These are phyloP conservation scores for Mycena capillaripes DNA, from an alignment of 768 basidiomycete species.

Conservation along the genomic window DNA sequence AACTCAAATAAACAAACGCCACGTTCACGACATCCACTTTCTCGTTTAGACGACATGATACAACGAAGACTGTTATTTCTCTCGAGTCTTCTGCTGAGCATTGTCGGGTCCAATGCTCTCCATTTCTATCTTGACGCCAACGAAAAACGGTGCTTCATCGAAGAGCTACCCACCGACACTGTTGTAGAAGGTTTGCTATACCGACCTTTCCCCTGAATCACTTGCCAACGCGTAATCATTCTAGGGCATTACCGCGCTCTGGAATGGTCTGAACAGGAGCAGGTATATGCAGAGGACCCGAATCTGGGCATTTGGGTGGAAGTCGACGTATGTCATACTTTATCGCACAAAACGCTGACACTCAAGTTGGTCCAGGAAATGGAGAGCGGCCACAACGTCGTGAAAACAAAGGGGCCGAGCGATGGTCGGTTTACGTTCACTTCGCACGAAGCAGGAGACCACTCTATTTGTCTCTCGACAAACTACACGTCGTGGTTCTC, in stretches of 20 bases:
- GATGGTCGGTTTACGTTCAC: slow-evolving; percentile 98
- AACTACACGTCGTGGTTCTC: slow-evolving; percentile 94
- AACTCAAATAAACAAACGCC: slow-evolving; percentile 24
- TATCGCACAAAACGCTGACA: neutral
- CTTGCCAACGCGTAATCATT: slow-evolving; percentile 6
- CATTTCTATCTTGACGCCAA: slow-evolving; percentile 98
- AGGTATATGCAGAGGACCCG: slow-evolving; percentile 78
- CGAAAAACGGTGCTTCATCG: slow-evolving; percentile 95
- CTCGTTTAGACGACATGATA: slow-evolving; percentile 29
- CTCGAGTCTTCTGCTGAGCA: slow-evolving; percentile 54
- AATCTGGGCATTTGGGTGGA: slow-evolving; percentile 92
- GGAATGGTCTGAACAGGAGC: slow-evolving; percentile 86
- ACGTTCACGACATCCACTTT: slow-evolving; percentile 8
- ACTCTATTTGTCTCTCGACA: slow-evolving; percentile 95
- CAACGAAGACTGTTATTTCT: slow-evolving; percentile 46
- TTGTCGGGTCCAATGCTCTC: slow-evolving; percentile 74
- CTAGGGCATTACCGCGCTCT: slow-evolving; percentile 93
- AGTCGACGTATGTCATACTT: slow-evolving; percentile 77
- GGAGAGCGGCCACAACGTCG: slow-evolving; percentile 83
- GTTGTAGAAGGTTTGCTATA: slow-evolving; percentile 86
- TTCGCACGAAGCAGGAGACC: slow-evolving; percentile 96
- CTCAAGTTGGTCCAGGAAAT: slow-evolving; percentile 75
- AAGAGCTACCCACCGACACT: slow-evolving; percentile 96
- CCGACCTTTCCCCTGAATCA: neutral
- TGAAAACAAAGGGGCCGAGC: slow-evolving; percentile 90